Percentiles rank a stretch among this genome's conserved stretches.
These are phyloP conservation scores for Fusarium bulbicola DNA, from an alignment of 2,329 filamentous ascomycete species.

Conservation along the genomic window DNA sequence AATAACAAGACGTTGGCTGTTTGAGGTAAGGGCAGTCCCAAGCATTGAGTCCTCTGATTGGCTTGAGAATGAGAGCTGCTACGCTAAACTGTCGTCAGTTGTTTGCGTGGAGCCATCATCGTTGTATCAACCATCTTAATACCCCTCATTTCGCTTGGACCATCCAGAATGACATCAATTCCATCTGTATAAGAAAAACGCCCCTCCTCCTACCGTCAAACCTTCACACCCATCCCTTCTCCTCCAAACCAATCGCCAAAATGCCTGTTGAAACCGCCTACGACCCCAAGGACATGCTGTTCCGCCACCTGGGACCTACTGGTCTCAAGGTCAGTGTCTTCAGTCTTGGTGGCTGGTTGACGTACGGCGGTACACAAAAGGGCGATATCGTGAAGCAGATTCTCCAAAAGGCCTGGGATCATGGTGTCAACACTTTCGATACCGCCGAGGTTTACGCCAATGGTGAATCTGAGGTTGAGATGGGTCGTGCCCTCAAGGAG, in stretches of 20 bases:
- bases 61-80: not conserved
- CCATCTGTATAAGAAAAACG: not conserved
- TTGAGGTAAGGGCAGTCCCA: not conserved
- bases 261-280: constrained; percentile 37
- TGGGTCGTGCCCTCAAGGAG: constrained; percentile 67
- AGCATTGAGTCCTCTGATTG: not conserved
- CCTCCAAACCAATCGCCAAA: not conserved
- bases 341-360: constrained; percentile 41
- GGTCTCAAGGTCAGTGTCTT: constrained; percentile 42
- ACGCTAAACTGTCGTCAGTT: constrained; percentile 23
- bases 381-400: constrained; percentile 67
- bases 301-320: constrained; percentile 40
- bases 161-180: constrained; percentile 23
- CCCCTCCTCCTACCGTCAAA: not conserved
- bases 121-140: constrained; percentile 1
- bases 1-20: not conserved
- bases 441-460: constrained; percentile 66
- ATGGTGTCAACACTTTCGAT: constrained; percentile 70
- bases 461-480: constrained; percentile 70
- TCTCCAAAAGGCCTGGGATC: constrained; percentile 67
- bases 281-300: constrained; percentile 43
- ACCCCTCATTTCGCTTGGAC: constrained; percentile 22
- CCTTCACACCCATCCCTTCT: not conserved
- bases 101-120: constrained; percentile 21
- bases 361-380: constrained; percentile 63